Evolutionary conservation across 73 alveolate genomes (phyloP), one percentile per base, ranked within the genome.

Genomic region (Durusdinium trenchii): DNA sequence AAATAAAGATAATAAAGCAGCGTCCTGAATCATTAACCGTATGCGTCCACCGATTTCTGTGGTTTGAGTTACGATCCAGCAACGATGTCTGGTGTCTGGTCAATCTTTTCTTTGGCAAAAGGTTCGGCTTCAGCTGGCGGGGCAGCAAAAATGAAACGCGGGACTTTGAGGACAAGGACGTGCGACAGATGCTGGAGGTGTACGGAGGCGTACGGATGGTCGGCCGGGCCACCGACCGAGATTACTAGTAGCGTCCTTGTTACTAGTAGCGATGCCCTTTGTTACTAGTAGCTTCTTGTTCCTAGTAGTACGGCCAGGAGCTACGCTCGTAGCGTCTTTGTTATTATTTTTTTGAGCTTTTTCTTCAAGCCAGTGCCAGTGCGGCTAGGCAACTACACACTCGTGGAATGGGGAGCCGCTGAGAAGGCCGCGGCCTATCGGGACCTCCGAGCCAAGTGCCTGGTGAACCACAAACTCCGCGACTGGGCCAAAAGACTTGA

Each of bases 71-170:
- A 60, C n/a, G 54, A 28, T 38, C 54, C n/a, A n/a, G n/a, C n/a
- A n/a, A 57, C 69, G 12, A 12, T 16, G 69, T 23, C 69, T 57
- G 69, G 23, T 4, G 7, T 75, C 36, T n/a, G 26, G 85, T 52
- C 35, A 42, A 40, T 57, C 23, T 23, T 57, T 23, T 57, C 69
- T 23, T 16, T 35, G n/a, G 50, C 6, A 38, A 46, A 26, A 91
- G 98, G 98, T 18, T 9, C 20, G 98, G 98, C 76, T 91, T 91
- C 60, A 91, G 89, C 28, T 91, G 98, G 98, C 98, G 98, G n/a
- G 98, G 89, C 45, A 3, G 47, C 23, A 76, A 52, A n/a, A 69
- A 91, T 38, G 60, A 91, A n/a, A 91, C 52, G 48, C 45, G 87
- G 36, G 67, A 71, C 57, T 91, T 69, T 45, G 28, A 40, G 36